Conservation (phyloP, 306 rosid species). For the Fragaria vesca region DNA sequence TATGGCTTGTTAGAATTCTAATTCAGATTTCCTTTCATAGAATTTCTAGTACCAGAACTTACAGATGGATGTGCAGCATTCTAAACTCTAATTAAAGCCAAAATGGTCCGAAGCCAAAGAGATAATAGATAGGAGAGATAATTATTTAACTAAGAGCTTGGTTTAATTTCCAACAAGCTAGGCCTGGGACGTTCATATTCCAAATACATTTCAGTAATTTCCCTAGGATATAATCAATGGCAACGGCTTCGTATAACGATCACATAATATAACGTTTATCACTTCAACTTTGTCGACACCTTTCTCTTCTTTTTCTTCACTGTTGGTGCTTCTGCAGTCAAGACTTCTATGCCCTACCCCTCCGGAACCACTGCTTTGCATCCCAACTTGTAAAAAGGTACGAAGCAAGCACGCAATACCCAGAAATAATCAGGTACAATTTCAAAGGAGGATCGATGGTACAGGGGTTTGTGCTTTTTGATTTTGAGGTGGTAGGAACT, state of each 20-base stretch:
- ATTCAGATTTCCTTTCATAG: no score
- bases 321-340: not conserved
- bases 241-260: not conserved
- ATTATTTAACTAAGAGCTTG: no score
- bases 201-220: not conserved
- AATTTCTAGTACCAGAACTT: no score
- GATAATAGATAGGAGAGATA: no score
- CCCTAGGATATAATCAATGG: not conserved
- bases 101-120: no score
- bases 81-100: no score
- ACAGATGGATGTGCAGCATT: no score
- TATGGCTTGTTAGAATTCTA: no score
- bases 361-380: not conserved
- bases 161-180: no score
- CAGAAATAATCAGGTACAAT: not conserved
- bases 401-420: not conserved
- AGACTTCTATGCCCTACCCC: not conserved
- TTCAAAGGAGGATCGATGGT: accelerated
- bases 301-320: not conserved
- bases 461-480: not conserved
- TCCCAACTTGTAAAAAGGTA: not conserved
- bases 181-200: not conserved
- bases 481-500: not conserved
- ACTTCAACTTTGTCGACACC: not conserved
- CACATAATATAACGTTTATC: not conserved